Base-by-base conservation (phyloP, 106 monocot species). In the Dendrobium catenatum region DNA sequence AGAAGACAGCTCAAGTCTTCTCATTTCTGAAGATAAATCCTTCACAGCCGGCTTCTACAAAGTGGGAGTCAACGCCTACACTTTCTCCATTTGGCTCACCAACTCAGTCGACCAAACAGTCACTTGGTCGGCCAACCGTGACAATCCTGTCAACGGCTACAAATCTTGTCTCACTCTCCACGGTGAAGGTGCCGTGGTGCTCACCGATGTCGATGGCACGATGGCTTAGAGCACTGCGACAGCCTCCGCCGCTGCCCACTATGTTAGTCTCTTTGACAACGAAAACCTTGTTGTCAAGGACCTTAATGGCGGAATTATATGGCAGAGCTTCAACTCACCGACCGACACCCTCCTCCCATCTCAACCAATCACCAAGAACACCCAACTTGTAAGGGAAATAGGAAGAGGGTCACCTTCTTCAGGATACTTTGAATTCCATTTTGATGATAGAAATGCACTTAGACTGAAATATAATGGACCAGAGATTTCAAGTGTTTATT, bases 51-150 rank as follows among this genome's bases (percentile, higher is more conserved):
- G 89, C 5, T 89, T 89, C 82, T 64, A 89, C 68, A 75, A 78
- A 44, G 78, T 83, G 27, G 89, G 89, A 4, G 2, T 5, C 9
- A 89, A 89, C 59, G 89, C 85, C 29, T 86, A 76, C 78, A 46
- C 78, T 43, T 84, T 89, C 80, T 82, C 86, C 33, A 78, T 86
- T 81, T 89, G 89, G 89, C 87, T 85, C 85, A 55, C 87, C 33
- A 47, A 84, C 47, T 86, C 89, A 0, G 42, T 42, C 15, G 44
- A 61, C 46, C 72, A 77, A 13, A 83, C 85, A 29, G 59, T 75
- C 4, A 78, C 72, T 29, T 89, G 89, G 89, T 74, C 84, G 0
- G 89, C 89, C 6, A 89, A 84, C 86, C 86, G 86, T 6, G 80
- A 86, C 79, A 81, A 44, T 0, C 86, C 84, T 2, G 86, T 86